A percentile compares a stretch with the other conserved stretches of the same genome.
Evolutionary conservation across 192 early-diverging fungal genomes (phyloP).

Genomic region (Backusella australiensis): DNA sequence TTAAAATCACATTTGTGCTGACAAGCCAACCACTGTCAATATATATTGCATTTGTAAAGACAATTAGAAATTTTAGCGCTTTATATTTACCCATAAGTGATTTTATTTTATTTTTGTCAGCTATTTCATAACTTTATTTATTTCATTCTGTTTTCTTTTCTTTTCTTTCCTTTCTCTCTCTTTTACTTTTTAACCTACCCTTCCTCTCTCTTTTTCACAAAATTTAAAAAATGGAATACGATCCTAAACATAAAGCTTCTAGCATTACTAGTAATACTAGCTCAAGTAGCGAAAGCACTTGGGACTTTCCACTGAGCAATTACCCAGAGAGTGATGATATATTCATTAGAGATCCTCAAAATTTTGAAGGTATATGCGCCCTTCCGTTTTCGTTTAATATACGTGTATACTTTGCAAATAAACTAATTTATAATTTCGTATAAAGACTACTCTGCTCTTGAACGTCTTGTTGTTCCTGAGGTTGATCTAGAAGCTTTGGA

Average conservation of each 20-base stretch:
- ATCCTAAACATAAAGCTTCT: constrained; percentile 20
- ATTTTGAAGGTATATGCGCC: not conserved
- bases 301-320: not conserved
- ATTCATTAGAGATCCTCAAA: not conserved
- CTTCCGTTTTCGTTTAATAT: not conserved
- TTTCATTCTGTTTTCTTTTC: not conserved
- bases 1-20: constrained; percentile 4
- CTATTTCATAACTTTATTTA: not conserved
- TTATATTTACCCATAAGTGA: not conserved
- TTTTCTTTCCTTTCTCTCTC: not conserved
- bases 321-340: not conserved
- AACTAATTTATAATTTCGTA: not conserved
- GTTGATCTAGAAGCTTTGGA: not conserved
- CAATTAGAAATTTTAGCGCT: not conserved
- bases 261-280: constrained; percentile 21
- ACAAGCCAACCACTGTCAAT: not conserved
- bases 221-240: constrained; percentile 17
- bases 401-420: not conserved
- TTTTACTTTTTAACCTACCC: not conserved
- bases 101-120: constrained; percentile 1
- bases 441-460: not conserved
- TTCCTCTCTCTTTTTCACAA: not conserved
- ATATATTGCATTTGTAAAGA: constrained; percentile 15
- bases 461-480: not conserved
- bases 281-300: constrained; percentile 12